Evolutionary conservation across 768 basidiomycete species (phyloP).

Genomic region (Rhodotorula graminis): DNA sequence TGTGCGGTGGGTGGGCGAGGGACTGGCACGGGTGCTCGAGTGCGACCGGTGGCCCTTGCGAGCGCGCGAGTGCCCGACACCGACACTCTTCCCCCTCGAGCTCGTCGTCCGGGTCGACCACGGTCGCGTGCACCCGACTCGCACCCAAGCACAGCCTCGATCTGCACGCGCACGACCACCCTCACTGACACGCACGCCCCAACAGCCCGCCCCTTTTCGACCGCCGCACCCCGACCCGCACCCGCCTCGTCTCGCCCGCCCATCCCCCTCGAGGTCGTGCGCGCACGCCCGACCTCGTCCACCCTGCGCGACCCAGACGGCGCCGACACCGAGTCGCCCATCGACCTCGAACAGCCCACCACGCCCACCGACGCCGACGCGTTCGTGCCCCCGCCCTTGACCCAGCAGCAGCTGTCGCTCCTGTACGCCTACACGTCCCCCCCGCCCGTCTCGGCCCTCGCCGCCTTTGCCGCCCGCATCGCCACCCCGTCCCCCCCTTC

Average conservation of each 20-base stretch:
- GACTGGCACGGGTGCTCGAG: too few relatives aligned
- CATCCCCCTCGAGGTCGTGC: conserved; percentile 24
- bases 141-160: not conserved
- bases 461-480: conserved; percentile 34
- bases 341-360: not conserved
- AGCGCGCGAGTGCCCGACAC: too few relatives aligned
- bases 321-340: conserved; percentile 14
- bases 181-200: not conserved
- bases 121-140: too few relatives aligned
- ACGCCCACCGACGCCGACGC: not conserved
- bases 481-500: not conserved
- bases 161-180: too few relatives aligned
- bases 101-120: too few relatives aligned
- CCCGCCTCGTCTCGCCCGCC: conserved; percentile 10
- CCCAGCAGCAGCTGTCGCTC: conserved; percentile 28
- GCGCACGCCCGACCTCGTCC: not conserved
- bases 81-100: too few relatives aligned
- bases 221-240: not conserved
- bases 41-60: too few relatives aligned
- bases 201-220: conserved; percentile 14
- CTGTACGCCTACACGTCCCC: conserved; percentile 36
- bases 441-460: conserved; percentile 33
- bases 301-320: not conserved
- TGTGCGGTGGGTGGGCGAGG: too few relatives aligned
- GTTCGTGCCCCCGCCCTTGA: conserved; percentile 21